Evolutionary conservation across 2,329 filamentous ascomycete genomes (phyloP), one percentile per base, ranked within the genome.

Genomic region (Colletotrichum phormii): DNA sequence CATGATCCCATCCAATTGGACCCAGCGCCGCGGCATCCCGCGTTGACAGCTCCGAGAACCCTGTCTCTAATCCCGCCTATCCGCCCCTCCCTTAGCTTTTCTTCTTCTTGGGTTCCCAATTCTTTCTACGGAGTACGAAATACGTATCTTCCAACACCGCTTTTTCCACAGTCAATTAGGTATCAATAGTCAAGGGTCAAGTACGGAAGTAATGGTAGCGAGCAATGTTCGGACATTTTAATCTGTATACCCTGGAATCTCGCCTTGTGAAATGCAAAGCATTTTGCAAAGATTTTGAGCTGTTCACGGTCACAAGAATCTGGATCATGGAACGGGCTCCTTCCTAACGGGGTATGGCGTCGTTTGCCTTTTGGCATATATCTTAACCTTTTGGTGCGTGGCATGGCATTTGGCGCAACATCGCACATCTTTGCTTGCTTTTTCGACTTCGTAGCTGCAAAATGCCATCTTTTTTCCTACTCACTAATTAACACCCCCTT

Each of bases 41-140:
- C 59, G 64, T 64, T 72, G 70, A 72, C 64, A 69, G 70, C 64
- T 69, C 70, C 70, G 59, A n/a, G 59, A 64, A 49, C 69, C 69
- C 58, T 72, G 69, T 64, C 42, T 57, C 42, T n/a, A 49, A 37
- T 55, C 64, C 64, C 59, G 46, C 51, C 57, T 55, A 57, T 37
- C 55, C 31, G 53, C 54, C n/a, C 57, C 54, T 29, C 46, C 37
- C 42, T 63, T 72, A n/a, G 68, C 13, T 15, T 26, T 26, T 54
- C 3, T 24, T 51, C 3, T 53, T 26, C 9, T 24, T 24, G 18
- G 18, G 22, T 54, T 54, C 26, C 51, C 24, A 24, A 24, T 54
- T 61, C n/a, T 29, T 12, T 8, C 4, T 24, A 49, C 15, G 37
- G 37, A 42, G 37, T 15, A 2, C 12, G 37, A 42, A 42, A 42